Percentiles rank a stretch among this genome's conserved stretches.
Conservation (phyloP, 345 rosid genomes). For the Sisymbrium altissimum region DNA sequence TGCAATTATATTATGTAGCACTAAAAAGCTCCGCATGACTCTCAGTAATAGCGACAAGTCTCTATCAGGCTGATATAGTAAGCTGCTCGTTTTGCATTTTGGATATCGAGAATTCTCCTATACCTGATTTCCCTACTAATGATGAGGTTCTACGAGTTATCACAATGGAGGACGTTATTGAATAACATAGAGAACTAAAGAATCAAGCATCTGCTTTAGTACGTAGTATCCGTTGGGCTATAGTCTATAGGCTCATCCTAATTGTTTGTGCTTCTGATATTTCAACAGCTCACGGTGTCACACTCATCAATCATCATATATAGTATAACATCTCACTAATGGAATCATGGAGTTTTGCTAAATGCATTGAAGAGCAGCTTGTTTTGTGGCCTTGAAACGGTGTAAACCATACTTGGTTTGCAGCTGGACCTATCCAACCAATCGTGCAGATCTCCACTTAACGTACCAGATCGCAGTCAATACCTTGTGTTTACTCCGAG, state of each 20-base stretch:
- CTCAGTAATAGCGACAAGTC: no score
- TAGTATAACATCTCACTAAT: not conserved
- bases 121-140: conserved; percentile 61
- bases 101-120: conserved; percentile 64
- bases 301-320: not conserved
- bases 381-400: not conserved
- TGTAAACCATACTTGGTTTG: not conserved
- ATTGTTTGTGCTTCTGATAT: not conserved
- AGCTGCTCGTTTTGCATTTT: conserved; percentile 42
- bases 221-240: no score
- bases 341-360: not conserved
- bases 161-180: conserved; percentile 93
- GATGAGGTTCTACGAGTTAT: conserved; percentile 84
- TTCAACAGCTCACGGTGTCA: not conserved
- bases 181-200: conserved; percentile 46
- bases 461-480: not conserved
- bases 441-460: not conserved
- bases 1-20: not conserved
- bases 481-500: not conserved
- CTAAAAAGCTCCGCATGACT: not conserved
- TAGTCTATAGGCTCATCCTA: no score
- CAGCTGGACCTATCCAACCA: not conserved
- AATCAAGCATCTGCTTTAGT: not conserved
- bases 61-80: no score
- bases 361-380: not conserved